A percentile compares a stretch with the other conserved stretches of the same genome.
These are phyloP conservation scores for Ceratobasidium sp. DNA, from an alignment of 1,284 basidiomycete genomes.

Conservation along the genomic window DNA sequence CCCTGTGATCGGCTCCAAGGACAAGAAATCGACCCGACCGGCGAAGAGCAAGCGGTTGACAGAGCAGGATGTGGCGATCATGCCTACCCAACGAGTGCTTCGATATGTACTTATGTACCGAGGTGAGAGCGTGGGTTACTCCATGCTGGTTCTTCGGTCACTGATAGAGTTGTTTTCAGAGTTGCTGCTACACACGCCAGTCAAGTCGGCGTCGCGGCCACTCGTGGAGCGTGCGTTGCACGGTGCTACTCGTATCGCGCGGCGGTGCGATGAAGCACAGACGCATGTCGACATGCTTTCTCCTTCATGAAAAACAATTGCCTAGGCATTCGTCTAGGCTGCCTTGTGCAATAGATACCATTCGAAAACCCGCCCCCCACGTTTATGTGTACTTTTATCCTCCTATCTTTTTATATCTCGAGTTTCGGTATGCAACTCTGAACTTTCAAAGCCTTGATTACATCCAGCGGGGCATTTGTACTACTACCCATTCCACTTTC, in stretches of 20 bases:
- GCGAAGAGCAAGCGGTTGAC: slow-evolving; percentile 38
- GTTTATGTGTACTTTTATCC: slow-evolving; percentile 33
- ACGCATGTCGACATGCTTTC: slow-evolving; percentile 56
- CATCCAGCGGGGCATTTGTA: slow-evolving; percentile 34
- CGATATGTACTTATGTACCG: slow-evolving; percentile 71
- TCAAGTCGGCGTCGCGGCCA: slow-evolving; percentile 55
- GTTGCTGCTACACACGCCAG: slow-evolving; percentile 57
- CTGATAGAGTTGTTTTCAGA: slow-evolving; percentile 50
- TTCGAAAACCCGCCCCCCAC: slow-evolving; percentile 20
- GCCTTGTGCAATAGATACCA: slow-evolving; percentile 23
- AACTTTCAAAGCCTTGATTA: slow-evolving; percentile 25
- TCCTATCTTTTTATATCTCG: slow-evolving; percentile 14
- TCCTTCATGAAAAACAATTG: slow-evolving; percentile 29
- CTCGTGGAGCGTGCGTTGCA: slow-evolving; percentile 67
- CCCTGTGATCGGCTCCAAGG: slow-evolving; percentile 9
- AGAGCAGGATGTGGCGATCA: slow-evolving; percentile 68
- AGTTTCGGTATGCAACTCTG: slow-evolving; percentile 22
- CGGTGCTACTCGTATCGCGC: slow-evolving; percentile 64
- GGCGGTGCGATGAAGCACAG: slow-evolving; percentile 69
- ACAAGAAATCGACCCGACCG: slow-evolving; percentile 9
- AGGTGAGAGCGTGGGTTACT: slow-evolving; percentile 55
- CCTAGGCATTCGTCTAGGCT: neutral
- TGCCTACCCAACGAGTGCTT: slow-evolving; percentile 71
- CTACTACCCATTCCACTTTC: slow-evolving; percentile 22
- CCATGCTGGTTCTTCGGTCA: slow-evolving; percentile 26